Evolutionary conservation across 2,329 filamentous ascomycete species (phyloP), one percentile per base, ranked within the genome.

Genomic region (Pseudogymnoascus sp.): DNA sequence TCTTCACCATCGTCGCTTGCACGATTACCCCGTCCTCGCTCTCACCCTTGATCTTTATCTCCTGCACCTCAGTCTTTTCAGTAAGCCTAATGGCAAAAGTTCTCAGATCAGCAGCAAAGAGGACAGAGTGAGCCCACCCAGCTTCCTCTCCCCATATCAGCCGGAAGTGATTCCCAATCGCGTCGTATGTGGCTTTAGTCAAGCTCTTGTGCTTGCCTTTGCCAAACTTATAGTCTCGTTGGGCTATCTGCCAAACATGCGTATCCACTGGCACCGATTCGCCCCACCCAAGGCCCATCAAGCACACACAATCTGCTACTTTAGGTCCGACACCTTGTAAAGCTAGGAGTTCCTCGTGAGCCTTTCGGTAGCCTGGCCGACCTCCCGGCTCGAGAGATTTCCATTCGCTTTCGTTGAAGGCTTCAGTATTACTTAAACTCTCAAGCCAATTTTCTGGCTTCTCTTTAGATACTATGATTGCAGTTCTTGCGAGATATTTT

Each of bases 161-260:
- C 60, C 94, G 82, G 68, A 99, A 99, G 67, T 95, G 88, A 64
- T 95, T 89, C 0, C 89, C 94, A 12, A 99, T 84, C 0, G 90
- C 89, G 70, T 94, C 86, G 69, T 99, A 97, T 64, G 90, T 92
- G 38, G 81, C 82, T 70, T 95, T 95, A 12, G 88, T 96, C 63
- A 99, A 79, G 52, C 90, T 92, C 69, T 91, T 92, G 63, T 88
- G 80, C 69, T 90, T 92, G 7, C 83, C 84, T 67, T 85, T 89
- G 5, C 90, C 89, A 67, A 99, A 95, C 61, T 86, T 91, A 75
- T 99, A 99, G 72, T 99, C 94, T 59, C 94, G 81, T 71, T 95
- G 90, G 0, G 94, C 95, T 69, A 99, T 97, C 76, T 97, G 92
- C 92, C 92, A 97, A 10, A 99, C 90, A 74, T 99, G 95, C 1